Conservation (phyloP, 306 rosid genomes). For the Hylodesmum podocarpum region DNA sequence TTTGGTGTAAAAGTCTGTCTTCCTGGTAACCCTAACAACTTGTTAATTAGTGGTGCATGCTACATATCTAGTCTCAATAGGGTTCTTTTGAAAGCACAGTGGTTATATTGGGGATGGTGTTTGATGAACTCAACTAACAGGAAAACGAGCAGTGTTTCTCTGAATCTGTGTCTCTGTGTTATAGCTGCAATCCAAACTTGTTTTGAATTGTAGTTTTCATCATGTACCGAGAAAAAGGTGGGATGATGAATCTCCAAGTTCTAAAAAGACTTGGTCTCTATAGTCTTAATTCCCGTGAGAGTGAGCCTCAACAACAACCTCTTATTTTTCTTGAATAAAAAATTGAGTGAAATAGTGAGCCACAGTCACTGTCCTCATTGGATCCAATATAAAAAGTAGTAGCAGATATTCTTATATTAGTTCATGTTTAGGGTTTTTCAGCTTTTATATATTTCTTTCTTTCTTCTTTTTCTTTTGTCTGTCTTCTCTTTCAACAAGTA, state of each 20-base stretch:
- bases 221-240: conserved; percentile 38
- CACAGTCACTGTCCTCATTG: conserved; percentile 41
- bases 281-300: conserved; percentile 27
- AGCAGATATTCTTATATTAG: background rate
- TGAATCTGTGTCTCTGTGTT: conserved; percentile 36
- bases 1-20: conserved; percentile 16
- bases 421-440: conserved; percentile 39
- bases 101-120: conserved; percentile 12
- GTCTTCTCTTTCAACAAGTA: conserved; percentile 8
- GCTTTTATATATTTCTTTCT: conserved; percentile 1
- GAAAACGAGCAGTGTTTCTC: conserved; percentile 46
- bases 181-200: conserved; percentile 33
- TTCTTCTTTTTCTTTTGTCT: background rate
- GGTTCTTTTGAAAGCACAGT: conserved; percentile 17
- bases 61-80: background rate
- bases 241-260: conserved; percentile 38
- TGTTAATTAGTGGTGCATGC: background rate
- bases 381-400: conserved; percentile 24
- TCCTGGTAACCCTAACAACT: background rate
- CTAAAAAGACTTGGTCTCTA: background rate
- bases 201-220: conserved; percentile 58
- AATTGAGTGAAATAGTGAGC: conserved; percentile 39
- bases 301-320: background rate
- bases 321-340: conserved; percentile 20
- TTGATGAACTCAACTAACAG: conserved; percentile 36